Percentiles rank a stretch among this genome's conserved stretches.
phyloP scores from a whole-genome alignment of 2,329 filamentous ascomycete species.

The Cladosporium austrohemisphaericum region DNA sequence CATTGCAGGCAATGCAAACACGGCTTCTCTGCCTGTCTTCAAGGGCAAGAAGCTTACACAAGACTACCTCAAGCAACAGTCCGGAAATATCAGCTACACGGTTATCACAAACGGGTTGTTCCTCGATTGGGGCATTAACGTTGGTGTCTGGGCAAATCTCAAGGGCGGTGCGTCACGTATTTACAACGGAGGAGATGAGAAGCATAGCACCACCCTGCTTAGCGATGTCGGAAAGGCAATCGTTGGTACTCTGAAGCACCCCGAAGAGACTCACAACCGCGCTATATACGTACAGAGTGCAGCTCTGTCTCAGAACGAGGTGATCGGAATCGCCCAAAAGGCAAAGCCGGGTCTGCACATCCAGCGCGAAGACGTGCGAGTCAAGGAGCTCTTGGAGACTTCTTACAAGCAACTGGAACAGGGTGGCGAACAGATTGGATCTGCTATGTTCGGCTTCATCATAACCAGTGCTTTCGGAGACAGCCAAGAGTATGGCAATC shows the following conservation, averaged over 20 bases:
- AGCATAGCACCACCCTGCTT: constrained; percentile 32
- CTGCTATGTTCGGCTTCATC: constrained; percentile 5
- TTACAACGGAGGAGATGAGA: constrained; percentile 35
- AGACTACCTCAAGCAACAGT: constrained; percentile 10
- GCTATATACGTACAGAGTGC: constrained; percentile 36
- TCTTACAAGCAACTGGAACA: constrained; percentile 2
- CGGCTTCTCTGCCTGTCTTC: constrained; percentile 39
- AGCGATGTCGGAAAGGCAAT: constrained; percentile 33
- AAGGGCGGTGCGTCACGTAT: constrained; percentile 29
- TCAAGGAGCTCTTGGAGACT: constrained; percentile 5
- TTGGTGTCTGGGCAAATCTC: constrained; percentile 30
- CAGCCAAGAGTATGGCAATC: constrained; percentile 2
- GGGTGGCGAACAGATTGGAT: background rate
- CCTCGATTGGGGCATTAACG: constrained; percentile 36
- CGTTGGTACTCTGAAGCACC: constrained; percentile 31
- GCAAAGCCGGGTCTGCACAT: background rate
- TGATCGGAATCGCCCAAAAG: constrained; percentile 28
- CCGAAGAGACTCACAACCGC: constrained; percentile 35
- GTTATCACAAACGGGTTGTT: constrained; percentile 35
- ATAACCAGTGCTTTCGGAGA: constrained; percentile 1
- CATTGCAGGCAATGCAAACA: constrained; percentile 24
- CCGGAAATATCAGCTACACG: constrained; percentile 28
- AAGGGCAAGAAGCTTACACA: constrained; percentile 30
- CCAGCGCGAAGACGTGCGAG: background rate
- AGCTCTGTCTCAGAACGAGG: constrained; percentile 35